Evolutionary conservation across 345 rosid genomes (phyloP).

Genomic region (Populus alba): DNA sequence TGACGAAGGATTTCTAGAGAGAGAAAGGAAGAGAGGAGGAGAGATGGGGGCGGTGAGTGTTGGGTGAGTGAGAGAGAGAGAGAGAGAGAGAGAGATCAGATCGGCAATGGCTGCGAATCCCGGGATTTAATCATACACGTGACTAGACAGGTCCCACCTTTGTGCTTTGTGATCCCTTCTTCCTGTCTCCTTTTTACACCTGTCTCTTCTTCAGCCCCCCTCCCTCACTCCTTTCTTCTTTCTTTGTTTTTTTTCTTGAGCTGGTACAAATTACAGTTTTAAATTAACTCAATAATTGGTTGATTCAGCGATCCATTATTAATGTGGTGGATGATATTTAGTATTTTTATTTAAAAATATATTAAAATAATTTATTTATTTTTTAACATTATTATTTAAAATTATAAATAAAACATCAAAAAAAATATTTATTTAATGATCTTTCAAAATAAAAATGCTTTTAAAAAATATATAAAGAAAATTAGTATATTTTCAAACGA

Average conservation of each 20-base stretch:
- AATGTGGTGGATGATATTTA: too few relatives aligned
- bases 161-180: slow-evolving; percentile 9
- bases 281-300: too few relatives aligned
- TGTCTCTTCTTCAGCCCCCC: neutral
- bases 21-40: neutral
- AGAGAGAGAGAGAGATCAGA: slow-evolving; percentile 23
- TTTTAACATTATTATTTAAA: too few relatives aligned
- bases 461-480: too few relatives aligned
- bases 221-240: neutral
- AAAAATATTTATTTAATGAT: too few relatives aligned
- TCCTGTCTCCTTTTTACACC: slow-evolving; percentile 20
- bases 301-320: too few relatives aligned
- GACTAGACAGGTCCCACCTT: slow-evolving; percentile 24
- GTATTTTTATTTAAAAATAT: too few relatives aligned
- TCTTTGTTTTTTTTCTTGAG: neutral
- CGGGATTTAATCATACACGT: slow-evolving; percentile 36
- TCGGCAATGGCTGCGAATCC: slow-evolving; percentile 30
- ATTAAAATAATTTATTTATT: too few relatives aligned
- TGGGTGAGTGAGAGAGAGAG: neutral
- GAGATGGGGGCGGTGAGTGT: neutral
- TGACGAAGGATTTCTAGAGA: neutral
- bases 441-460: too few relatives aligned
- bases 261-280: too few relatives aligned
- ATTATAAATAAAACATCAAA: too few relatives aligned
- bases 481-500: too few relatives aligned